Base-by-base conservation (phyloP, 257 asterid genomes). In the Echium plantagineum region DNA sequence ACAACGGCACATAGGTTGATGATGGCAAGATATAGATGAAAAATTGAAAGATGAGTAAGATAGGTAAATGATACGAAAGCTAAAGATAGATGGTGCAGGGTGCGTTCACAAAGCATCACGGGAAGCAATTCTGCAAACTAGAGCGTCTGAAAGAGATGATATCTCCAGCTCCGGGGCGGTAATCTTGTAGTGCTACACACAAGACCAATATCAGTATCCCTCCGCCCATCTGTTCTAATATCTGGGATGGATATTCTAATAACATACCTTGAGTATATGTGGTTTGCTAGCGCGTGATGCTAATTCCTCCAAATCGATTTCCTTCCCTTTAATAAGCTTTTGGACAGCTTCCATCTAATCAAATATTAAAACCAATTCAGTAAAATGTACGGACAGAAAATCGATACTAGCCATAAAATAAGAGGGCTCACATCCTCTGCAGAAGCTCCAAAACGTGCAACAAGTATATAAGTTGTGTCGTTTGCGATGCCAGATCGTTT, bases 401-500 rank as follows among this genome's bases (percentile, higher is more conserved):
- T 24, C 26, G 22, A 31, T 3, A 16, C 48, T 64, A 19, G 20
- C 26, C 19, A 31, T 3, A 16, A 56, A 56, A 15, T 61, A 12
- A 55, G 59, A 30, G 30, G 60, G 52, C 75, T 76, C 61, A 88
- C 97, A 89, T 86, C 97, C 66, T 86, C 87, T 16, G 76, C 65
- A 10, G 86, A 80, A 71, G 94, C 89, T 71, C 78, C 80, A 74
- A 93, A 89, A 59, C 91, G 89, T 26, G 97, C 97, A 19, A 77
- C 96, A 6, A 93, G 87, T 55, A 86, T 65, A 76, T 84, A 93
- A 32, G 73, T 89, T n/a, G 97, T 76, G 76, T 64, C 77, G 42
- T 84, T 95, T 28, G 96, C 79, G 56, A 93, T 93, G 59, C 98
- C 97, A 22, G 94, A 91, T 72, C 97, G 75, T 72, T 84, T 91